Base-by-base conservation (phyloP, 345 rosid species). In the Pistacia vera region DNA sequence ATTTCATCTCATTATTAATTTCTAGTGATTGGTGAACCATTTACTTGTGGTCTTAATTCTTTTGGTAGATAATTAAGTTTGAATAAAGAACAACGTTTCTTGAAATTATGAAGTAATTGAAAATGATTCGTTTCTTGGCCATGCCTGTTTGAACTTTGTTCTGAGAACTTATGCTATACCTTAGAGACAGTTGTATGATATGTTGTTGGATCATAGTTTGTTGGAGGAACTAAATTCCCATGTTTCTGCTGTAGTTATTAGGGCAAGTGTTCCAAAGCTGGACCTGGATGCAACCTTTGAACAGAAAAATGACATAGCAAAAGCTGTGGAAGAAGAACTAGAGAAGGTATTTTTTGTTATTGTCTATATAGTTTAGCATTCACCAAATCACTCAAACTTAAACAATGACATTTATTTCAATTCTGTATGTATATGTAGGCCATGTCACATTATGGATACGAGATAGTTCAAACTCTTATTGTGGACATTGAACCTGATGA, bases 401-500 rank as follows among this genome's bases (percentile, higher is more conserved):
- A 54, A 49, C 13, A 11, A n/a, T 11, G 54, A 2, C 11, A 22
- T 18, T 33, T 11, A 48, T 18, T 69, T 25, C 16, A 71, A 73
- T 33, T 30, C 17, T 13, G 3, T 81, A 38, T 75, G 56, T 66
- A 61, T 77, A 16, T 68, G 44, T 72, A 91, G 95, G 93, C 97
- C 77, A 90, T 88, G 97, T 87, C 96, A 0, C 93, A 88, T 81
- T 91, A 91, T 69, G 93, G 93, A 0, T 91, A 72, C 49, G 90
- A 91, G 92, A 91, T 91, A 35, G 95, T 91, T 72, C 93, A 91
- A 83, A 90, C 96, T 57, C 90, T 91, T 14, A 91, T 91, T 18
- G 93, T 91, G 64, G 95, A 90, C 74, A 86, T 89, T 1, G 93
- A 91, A 84, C 96, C 96, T 63, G 92, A 89, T 82, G 93, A 81